Evolutionary conservation across 352 stramenopile genomes (phyloP).

Genomic region (Phytophthora multivora): DNA sequence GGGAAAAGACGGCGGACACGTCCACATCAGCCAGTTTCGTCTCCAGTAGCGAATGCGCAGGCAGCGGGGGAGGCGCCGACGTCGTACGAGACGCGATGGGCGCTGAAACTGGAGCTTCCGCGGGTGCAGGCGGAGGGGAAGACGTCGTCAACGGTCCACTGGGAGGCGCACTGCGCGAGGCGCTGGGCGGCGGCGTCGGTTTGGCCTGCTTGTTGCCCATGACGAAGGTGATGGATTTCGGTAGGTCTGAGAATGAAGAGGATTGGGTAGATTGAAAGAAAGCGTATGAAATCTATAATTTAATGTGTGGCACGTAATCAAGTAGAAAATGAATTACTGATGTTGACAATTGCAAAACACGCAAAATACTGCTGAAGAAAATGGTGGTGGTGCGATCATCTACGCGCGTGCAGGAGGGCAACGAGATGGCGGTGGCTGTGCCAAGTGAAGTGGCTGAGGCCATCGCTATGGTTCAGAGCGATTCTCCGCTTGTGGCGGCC

Average conservation of each 20-base stretch:
- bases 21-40: slow-evolving; percentile 77
- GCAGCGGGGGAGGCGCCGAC: slow-evolving; percentile 16
- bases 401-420: slow-evolving; percentile 55
- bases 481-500: slow-evolving; percentile 52
- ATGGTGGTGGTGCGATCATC: slow-evolving; percentile 54
- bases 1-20: slow-evolving; percentile 75
- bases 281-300: background rate
- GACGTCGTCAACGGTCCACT: background rate
- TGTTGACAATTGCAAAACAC: too few species aligned
- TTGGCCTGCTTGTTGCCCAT: slow-evolving; percentile 91
- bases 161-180: slow-evolving; percentile 14
- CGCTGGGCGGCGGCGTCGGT: slow-evolving; percentile 35
- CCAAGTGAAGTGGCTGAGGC: slow-evolving; percentile 61
- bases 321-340: background rate
- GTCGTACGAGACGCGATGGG: slow-evolving; percentile 14
- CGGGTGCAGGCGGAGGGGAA: slow-evolving; percentile 6
- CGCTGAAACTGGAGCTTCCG: background rate
- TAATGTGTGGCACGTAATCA: slow-evolving; percentile 15
- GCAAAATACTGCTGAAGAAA: background rate
- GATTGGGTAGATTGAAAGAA: slow-evolving; percentile 1
- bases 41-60: slow-evolving; percentile 54
- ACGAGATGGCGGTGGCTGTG: slow-evolving; percentile 39
- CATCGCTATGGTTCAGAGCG: slow-evolving; percentile 59
- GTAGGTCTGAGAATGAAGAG: slow-evolving; percentile 5
- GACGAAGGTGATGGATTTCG: slow-evolving; percentile 3